phyloP scores from a whole-genome alignment of 1,284 basidiomycete species.

The Fomitopsis betulina region DNA sequence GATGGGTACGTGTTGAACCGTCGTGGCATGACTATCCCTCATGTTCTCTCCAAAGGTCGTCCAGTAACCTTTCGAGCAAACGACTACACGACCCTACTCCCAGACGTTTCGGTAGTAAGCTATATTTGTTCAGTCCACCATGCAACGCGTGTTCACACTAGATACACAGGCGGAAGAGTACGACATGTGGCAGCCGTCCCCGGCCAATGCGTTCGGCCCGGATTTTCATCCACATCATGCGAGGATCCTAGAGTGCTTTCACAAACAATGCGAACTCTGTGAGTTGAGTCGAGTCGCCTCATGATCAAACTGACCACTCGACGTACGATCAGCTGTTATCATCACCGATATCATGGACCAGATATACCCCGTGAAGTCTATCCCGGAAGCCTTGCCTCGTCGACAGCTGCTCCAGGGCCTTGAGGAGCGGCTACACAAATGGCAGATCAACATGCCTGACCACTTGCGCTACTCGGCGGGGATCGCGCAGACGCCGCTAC shows the following conservation, averaged over 20 bases:
- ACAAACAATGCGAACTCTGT: slow-evolving; percentile 59
- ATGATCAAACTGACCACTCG: background rate
- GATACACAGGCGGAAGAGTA: slow-evolving; percentile 56
- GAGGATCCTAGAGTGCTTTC: slow-evolving; percentile 54
- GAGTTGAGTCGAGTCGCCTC: slow-evolving; percentile 20
- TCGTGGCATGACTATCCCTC: background rate
- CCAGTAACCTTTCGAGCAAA: slow-evolving; percentile 23
- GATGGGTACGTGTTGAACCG: slow-evolving; percentile 16
- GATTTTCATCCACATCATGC: slow-evolving; percentile 43
- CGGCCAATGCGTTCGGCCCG: slow-evolving; percentile 33
- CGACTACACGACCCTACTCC: slow-evolving; percentile 17
- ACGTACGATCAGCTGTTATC: slow-evolving; percentile 45
- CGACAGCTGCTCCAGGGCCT: slow-evolving; percentile 48
- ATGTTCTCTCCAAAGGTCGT: slow-evolving; percentile 3
- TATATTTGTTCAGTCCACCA: background rate
- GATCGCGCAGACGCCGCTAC: slow-evolving; percentile 48
- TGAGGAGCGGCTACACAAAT: slow-evolving; percentile 70
- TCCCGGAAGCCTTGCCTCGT: slow-evolving; percentile 39
- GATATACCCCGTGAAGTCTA: slow-evolving; percentile 66
- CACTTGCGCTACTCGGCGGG: slow-evolving; percentile 56
- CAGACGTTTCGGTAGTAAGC: slow-evolving; percentile 9
- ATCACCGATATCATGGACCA: slow-evolving; percentile 63
- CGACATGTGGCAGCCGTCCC: slow-evolving; percentile 50
- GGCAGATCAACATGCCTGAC: slow-evolving; percentile 71
- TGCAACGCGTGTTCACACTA: background rate